These are phyloP conservation scores for Clitocybe nebularis DNA, from an alignment of 1,284 basidiomycete species.

Conservation along the genomic window DNA sequence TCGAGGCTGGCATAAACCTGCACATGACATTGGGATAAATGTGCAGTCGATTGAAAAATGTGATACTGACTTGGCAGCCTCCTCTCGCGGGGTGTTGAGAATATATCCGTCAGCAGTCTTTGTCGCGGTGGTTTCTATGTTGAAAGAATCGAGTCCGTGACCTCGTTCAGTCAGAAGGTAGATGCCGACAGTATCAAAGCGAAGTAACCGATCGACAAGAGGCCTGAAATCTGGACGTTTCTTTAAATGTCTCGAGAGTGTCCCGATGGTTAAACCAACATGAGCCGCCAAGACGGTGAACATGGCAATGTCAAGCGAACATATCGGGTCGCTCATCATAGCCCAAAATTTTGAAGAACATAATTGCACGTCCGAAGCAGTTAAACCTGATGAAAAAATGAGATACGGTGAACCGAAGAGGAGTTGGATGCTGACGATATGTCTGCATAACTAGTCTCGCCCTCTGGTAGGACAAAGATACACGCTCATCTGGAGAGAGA, in stretches of 20 bases:
- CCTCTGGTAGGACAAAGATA: constrained; percentile 45
- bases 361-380: constrained; percentile 39
- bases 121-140: constrained; percentile 58
- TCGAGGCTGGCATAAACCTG: constrained; percentile 59
- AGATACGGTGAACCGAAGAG: constrained; percentile 5
- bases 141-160: constrained; percentile 56
- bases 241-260: constrained; percentile 42
- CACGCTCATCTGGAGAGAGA: constrained; percentile 39
- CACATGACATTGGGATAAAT: constrained; percentile 4
- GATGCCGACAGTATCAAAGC: constrained; percentile 46
- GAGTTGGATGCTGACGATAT: constrained; percentile 34
- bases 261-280: constrained; percentile 46
- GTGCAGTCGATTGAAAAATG: constrained; percentile 1
- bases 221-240: constrained; percentile 43
- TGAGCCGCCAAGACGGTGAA: constrained; percentile 46
- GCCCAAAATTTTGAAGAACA: constrained; percentile 45
- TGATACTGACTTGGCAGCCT: constrained; percentile 49
- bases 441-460: constrained; percentile 42
- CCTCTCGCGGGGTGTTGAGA: constrained; percentile 49
- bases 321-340: constrained; percentile 47
- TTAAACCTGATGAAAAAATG: constrained; percentile 29
- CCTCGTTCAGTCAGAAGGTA: constrained; percentile 53
- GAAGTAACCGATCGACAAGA: constrained; percentile 40
- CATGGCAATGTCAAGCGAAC: constrained; percentile 43
- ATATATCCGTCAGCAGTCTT: constrained; percentile 44